These are phyloP conservation scores for Naegleria lovaniensis DNA, from an alignment of 208 protist genomes.

Conservation along the genomic window DNA sequence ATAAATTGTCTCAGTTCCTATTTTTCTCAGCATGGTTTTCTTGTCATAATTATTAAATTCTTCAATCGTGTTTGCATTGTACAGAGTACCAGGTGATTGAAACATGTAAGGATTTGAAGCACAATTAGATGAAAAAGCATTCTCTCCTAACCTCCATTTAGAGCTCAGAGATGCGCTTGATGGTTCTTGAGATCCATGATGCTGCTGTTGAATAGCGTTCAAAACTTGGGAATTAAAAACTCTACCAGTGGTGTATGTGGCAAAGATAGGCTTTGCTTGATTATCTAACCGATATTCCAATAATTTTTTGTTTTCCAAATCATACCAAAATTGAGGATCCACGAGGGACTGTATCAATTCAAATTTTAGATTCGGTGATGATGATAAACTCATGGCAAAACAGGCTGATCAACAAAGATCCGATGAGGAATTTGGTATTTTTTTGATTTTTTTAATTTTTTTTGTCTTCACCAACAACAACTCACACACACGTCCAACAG, in stretches of 20 bases:
- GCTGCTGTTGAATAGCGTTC: neutral
- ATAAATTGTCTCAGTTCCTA: constrained; percentile 41
- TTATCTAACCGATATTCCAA: constrained; percentile 13
- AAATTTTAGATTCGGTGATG: neutral
- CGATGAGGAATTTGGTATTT: no score
- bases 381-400: no score
- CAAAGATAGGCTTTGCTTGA: neutral
- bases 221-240: neutral
- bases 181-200: neutral
- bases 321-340: constrained; percentile 5
- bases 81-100: neutral
- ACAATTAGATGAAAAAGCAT: neutral
- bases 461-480: no score
- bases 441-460: no score
- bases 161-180: neutral
- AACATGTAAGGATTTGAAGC: neutral
- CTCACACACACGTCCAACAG: no score
- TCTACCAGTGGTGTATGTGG: neutral
- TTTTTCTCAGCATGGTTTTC: neutral
- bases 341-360: neutral
- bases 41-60: constrained; percentile 27
- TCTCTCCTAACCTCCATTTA: neutral
- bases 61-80: constrained; percentile 16
- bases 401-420: no score
- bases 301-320: constrained; percentile 14